Evolutionary conservation across 139 green algal genomes (phyloP).

Genomic region (Deuterostichococcus epilithicus): DNA sequence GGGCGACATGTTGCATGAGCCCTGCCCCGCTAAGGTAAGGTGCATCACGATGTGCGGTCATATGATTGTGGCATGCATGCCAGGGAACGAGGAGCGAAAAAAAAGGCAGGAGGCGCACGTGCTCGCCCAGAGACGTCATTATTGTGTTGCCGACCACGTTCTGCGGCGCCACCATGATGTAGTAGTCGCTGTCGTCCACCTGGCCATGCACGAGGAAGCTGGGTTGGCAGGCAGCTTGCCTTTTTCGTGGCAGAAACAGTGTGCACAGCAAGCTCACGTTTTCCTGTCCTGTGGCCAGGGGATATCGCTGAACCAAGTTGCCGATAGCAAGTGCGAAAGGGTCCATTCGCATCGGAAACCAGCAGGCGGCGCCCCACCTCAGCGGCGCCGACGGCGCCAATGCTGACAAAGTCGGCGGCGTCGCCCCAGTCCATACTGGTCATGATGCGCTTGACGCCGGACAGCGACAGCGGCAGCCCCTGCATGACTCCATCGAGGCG

Average conservation of each 20-base stretch:
- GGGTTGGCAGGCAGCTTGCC: not conserved
- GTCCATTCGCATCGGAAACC: no score
- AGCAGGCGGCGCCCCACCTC: no score
- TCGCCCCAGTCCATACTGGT: constrained; percentile 81
- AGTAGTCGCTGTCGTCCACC: constrained; percentile 24
- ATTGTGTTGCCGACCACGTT: constrained; percentile 74
- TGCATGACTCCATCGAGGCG: constrained; percentile 18
- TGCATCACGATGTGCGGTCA: no score
- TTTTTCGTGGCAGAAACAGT: constrained; percentile 31
- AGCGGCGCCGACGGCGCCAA: constrained; percentile 46
- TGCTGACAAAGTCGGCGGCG: constrained; percentile 47
- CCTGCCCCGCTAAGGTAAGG: no score
- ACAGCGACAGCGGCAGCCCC: constrained; percentile 66
- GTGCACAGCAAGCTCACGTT: no score
- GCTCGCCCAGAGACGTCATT: constrained; percentile 46
- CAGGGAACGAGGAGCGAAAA: not conserved
- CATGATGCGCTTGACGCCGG: constrained; percentile 65
- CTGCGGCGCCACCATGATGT: constrained; percentile 42
- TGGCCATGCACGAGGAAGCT: not conserved
- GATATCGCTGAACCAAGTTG: no score
- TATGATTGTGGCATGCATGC: no score
- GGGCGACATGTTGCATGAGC: no score
- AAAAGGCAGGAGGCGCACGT: constrained; percentile 33
- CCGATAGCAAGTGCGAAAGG: no score
- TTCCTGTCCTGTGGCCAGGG: no score